These are phyloP conservation scores for Fistulinella prunicolor DNA, from an alignment of 768 basidiomycete genomes.

Conservation along the genomic window DNA sequence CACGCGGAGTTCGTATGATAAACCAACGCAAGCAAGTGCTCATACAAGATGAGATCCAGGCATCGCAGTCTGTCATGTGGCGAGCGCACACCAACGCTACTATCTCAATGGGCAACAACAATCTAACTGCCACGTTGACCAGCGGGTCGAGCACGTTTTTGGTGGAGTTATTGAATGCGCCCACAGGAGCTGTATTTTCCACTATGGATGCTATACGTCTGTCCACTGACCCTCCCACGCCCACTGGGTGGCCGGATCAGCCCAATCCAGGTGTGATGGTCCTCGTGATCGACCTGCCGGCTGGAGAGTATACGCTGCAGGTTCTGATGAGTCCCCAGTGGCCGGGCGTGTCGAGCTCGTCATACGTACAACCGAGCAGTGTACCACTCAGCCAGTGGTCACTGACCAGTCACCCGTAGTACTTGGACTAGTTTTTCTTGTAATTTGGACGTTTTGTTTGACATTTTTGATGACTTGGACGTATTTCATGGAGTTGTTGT, in stretches of 20 bases:
- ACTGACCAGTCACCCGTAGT: slow-evolving; percentile 65
- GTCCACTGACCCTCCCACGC: slow-evolving; percentile 58
- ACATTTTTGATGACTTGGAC: slow-evolving; percentile 5
- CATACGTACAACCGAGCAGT: slow-evolving; percentile 57
- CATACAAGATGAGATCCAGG: slow-evolving; percentile 86
- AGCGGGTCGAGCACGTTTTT: slow-evolving; percentile 67
- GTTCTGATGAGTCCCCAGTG: slow-evolving; percentile 96
- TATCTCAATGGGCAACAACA: slow-evolving; percentile 46
- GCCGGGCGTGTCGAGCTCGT: slow-evolving; percentile 63
- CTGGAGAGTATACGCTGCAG: slow-evolving; percentile 74
- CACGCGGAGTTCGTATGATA: slow-evolving; percentile 80
- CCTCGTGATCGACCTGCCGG: slow-evolving; percentile 61
- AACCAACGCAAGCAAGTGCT: slow-evolving; percentile 87
- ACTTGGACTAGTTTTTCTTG: too few species aligned
- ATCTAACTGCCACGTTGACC: slow-evolving; percentile 69
- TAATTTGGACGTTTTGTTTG: slow-evolving; percentile 1
- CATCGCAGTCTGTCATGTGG: slow-evolving; percentile 68
- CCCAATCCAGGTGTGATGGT: slow-evolving; percentile 78
- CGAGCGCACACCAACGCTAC: slow-evolving; percentile 97
- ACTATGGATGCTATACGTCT: slow-evolving; percentile 55
- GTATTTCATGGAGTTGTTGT: slow-evolving; percentile 2
- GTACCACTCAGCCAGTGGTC: slow-evolving; percentile 77
- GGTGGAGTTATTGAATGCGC: slow-evolving; percentile 66
- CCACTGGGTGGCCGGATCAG: slow-evolving; percentile 60
- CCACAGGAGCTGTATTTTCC: slow-evolving; percentile 61